Conservation (phyloP, 2,329 filamentous ascomycete species). For the Rhynchosporium graminicola region DNA sequence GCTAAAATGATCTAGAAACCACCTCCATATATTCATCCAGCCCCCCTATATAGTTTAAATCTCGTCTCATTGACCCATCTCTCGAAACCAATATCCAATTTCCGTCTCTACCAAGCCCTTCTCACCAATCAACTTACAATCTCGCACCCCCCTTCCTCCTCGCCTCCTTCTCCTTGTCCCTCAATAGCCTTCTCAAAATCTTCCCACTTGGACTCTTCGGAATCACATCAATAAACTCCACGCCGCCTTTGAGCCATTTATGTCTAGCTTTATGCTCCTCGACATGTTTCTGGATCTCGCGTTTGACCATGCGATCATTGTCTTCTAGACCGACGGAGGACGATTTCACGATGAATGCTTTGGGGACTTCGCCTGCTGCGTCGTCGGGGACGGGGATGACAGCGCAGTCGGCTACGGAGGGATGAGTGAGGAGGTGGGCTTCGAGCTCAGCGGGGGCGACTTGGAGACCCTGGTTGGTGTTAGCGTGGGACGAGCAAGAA, state of each 20-base stretch:
- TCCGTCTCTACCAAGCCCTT: too few relatives aligned
- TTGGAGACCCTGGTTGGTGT: slow-evolving; percentile 61
- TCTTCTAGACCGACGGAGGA: slow-evolving; percentile 51
- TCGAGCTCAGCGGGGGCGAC: slow-evolving; percentile 84
- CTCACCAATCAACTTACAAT: slow-evolving; percentile 50
- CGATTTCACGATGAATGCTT: slow-evolving; percentile 66
- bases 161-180: slow-evolving; percentile 72
- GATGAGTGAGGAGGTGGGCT: slow-evolving; percentile 74
- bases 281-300: slow-evolving; percentile 60
- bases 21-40: background rate
- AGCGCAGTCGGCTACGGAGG: slow-evolving; percentile 73
- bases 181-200: slow-evolving; percentile 67
- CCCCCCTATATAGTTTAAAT: too few relatives aligned
- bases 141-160: slow-evolving; percentile 65
- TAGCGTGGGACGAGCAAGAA: too few relatives aligned
- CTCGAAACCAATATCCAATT: too few relatives aligned
- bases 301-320: slow-evolving; percentile 50
- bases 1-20: slow-evolving; percentile 3
- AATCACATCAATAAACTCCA: slow-evolving; percentile 66
- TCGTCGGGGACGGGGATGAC: slow-evolving; percentile 72
- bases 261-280: slow-evolving; percentile 66
- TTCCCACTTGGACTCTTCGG: slow-evolving; percentile 76
- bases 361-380: slow-evolving; percentile 63
- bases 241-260: slow-evolving; percentile 65
- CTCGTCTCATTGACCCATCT: too few relatives aligned